Conservation (phyloP, 2,329 filamentous ascomycete species). For the Incumbomyces lentus region DNA sequence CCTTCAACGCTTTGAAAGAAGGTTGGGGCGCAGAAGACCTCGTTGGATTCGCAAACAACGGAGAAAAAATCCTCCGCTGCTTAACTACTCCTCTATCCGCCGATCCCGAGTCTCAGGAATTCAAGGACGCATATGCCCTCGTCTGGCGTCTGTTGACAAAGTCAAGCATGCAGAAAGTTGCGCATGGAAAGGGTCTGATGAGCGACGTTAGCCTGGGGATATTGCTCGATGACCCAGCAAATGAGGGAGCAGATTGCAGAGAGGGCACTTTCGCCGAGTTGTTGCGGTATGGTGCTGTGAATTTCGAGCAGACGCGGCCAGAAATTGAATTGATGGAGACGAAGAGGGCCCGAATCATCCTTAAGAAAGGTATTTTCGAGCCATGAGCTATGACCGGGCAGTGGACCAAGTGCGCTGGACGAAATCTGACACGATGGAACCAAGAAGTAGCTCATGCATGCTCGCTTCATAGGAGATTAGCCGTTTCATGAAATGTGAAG, state of each 20-base stretch:
- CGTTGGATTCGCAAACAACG: conserved; percentile 21
- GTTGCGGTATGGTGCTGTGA: conserved; percentile 23
- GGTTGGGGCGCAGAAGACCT: conserved; percentile 18
- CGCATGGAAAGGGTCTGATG: conserved; percentile 23
- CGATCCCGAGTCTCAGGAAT: conserved; percentile 21
- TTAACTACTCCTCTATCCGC: conserved; percentile 21
- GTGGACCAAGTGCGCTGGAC: too few relatives aligned
- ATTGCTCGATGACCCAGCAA: conserved; percentile 23
- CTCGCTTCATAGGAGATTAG: too few relatives aligned
- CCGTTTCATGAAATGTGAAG: too few relatives aligned
- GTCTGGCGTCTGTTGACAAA: conserved; percentile 21
- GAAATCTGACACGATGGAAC: too few relatives aligned
- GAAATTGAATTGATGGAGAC: conserved; percentile 11
- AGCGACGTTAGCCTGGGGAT: conserved; percentile 17
- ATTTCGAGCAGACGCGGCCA: conserved; percentile 23
- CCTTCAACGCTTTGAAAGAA: conserved; percentile 22
- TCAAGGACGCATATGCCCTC: conserved; percentile 23
- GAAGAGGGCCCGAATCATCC: conserved; percentile 10
- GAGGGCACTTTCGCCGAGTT: conserved; percentile 24
- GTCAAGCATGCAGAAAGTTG: conserved; percentile 23
- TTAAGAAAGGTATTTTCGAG: conserved; percentile 20
- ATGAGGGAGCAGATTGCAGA: conserved; percentile 20
- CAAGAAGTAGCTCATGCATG: too few relatives aligned
- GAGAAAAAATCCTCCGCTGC: conserved; percentile 21
- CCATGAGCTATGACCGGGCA: conserved; percentile 7